phyloP scores from a whole-genome alignment of 2,329 filamentous ascomycete species.

The Fusarium kyushuense region DNA sequence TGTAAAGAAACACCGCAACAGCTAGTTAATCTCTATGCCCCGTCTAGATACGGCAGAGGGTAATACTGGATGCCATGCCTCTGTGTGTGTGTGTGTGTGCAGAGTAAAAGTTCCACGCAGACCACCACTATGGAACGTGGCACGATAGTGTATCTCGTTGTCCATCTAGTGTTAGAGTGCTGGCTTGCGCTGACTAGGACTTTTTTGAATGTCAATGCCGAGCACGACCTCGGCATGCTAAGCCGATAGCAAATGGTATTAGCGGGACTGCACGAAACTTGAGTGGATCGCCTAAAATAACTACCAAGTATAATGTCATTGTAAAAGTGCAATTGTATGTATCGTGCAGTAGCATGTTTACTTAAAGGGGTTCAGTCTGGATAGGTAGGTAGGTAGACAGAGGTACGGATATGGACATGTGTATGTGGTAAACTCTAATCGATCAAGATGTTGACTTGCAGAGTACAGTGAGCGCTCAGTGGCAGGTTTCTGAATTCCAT shows the following conservation, averaged over 20 bases:
- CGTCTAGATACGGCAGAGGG: not conserved
- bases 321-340: no score
- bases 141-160: not conserved
- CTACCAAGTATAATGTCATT: not conserved
- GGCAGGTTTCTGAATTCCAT: constrained; percentile 1
- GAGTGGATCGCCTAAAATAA: not conserved
- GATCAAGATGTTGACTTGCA: not conserved
- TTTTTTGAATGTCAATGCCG: constrained; percentile 10
- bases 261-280: not conserved
- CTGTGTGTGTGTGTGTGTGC: not conserved
- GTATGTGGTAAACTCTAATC: not conserved
- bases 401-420: not conserved
- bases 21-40: not conserved
- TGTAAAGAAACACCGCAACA: not conserved
- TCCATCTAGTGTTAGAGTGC: not conserved
- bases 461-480: not conserved
- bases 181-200: not conserved
- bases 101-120: constrained; percentile 7
- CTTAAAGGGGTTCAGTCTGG: not conserved
- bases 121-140: constrained; percentile 17
- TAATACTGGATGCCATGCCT: not conserved
- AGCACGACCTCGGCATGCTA: constrained; percentile 17
- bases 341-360: not conserved
- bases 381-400: not conserved
- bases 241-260: not conserved